Evolutionary conservation across 1,139 yeast species (phyloP).

Genomic region (Geotrichum siamense): DNA sequence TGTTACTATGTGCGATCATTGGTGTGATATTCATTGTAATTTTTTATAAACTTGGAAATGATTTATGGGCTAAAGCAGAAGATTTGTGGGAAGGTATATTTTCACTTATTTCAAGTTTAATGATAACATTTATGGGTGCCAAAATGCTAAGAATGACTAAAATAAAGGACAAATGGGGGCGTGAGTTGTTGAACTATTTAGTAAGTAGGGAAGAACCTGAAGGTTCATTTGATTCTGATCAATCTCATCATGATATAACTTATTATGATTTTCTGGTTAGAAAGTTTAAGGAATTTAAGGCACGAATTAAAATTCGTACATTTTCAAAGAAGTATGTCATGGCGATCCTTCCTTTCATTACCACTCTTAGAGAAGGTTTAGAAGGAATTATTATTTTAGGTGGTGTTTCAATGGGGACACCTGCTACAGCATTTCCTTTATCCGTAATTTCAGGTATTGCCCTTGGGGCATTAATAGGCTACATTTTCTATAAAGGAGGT

Average conservation of each 20-base stretch:
- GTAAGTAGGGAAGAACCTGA: constrained; percentile 35
- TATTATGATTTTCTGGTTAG: neutral
- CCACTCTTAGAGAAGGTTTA: constrained; percentile 82
- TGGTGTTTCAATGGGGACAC: constrained; percentile 57
- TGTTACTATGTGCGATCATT: constrained; percentile 60
- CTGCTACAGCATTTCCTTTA: constrained; percentile 61
- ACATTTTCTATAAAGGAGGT: constrained; percentile 65
- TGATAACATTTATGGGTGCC: constrained; percentile 85
- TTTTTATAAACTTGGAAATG: constrained; percentile 70
- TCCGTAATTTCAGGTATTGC: constrained; percentile 72
- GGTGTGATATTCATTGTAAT: constrained; percentile 70
- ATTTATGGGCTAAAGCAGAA: constrained; percentile 77
- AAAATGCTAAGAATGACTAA: constrained; percentile 78
- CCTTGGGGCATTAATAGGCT: constrained; percentile 67
- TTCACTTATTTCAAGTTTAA: constrained; percentile 68
- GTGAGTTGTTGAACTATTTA: constrained; percentile 51
- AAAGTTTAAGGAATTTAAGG: no score
- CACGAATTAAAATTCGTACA: neutral
- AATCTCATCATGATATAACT: neutral
- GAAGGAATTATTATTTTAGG: constrained; percentile 91
- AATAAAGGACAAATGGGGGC: constrained; percentile 83
- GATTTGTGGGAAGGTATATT: constrained; percentile 89
- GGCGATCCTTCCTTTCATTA: constrained; percentile 72
- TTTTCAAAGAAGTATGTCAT: constrained; percentile 51
- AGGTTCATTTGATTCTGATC: constrained; percentile 1